Evolutionary conservation across 73 alveolate genomes (phyloP).

Genomic region (Blepharisma stoltei): DNA sequence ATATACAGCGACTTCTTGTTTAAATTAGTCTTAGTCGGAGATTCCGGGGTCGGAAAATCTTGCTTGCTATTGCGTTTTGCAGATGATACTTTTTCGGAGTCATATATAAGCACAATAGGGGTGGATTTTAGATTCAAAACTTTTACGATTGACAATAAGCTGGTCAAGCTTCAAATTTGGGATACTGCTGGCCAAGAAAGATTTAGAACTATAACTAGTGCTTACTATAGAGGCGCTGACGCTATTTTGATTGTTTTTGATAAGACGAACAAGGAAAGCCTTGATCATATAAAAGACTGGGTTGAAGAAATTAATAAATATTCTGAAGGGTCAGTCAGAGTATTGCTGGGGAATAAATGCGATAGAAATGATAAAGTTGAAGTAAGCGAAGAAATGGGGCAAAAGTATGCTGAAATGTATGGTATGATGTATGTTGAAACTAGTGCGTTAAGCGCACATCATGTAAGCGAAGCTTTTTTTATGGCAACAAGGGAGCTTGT

Average conservation of each 20-base stretch:
- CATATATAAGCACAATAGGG: constrained; percentile 79
- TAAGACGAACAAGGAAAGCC: constrained; percentile 50
- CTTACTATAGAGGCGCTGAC: constrained; percentile 66
- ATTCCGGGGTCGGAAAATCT: constrained; percentile 83
- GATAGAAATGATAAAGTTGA: too few species aligned
- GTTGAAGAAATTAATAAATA: constrained; percentile 32
- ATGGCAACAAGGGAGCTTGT: too few species aligned
- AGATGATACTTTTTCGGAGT: constrained; percentile 76
- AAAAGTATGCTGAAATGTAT: too few species aligned
- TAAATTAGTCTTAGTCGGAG: constrained; percentile 74
- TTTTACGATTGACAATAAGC: constrained; percentile 34
- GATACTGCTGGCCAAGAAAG: constrained; percentile 95
- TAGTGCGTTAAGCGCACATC: too few species aligned
- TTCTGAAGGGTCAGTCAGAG: too few species aligned
- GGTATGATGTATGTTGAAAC: too few species aligned
- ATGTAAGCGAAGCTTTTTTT: too few species aligned
- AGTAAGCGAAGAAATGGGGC: too few species aligned
- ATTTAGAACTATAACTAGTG: constrained; percentile 64
- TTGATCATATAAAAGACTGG: constrained; percentile 55
- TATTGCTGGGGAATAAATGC: too few species aligned
- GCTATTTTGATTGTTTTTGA: constrained; percentile 67
- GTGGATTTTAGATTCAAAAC: constrained; percentile 72
- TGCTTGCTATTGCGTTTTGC: constrained; percentile 73
- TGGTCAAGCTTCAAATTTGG: constrained; percentile 89
- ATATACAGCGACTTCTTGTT: constrained; percentile 54